Evolutionary conservation across 192 early-diverging fungal genomes (phyloP).

Genomic region (Coemansia asiatica): DNA sequence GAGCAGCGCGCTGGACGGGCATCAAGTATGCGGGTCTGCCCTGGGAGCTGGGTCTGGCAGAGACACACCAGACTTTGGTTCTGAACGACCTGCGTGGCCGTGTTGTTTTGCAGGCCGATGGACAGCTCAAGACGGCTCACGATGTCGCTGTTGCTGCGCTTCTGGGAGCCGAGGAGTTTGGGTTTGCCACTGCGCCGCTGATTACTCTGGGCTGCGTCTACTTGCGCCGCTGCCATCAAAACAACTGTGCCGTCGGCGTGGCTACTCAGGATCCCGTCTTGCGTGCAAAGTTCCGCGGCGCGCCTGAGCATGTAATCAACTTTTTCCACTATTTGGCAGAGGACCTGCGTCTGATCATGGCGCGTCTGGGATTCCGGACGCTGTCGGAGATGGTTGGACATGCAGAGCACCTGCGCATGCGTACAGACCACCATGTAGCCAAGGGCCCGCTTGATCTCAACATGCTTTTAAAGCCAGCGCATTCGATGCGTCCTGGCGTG

Average conservation of each 20-base stretch:
- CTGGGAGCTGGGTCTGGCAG: constrained; percentile 98
- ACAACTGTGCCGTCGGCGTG: constrained; percentile 97
- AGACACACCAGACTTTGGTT: constrained; percentile 98
- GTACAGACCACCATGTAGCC: constrained; percentile 60
- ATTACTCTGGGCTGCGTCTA: constrained; percentile 96
- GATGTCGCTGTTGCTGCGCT: constrained; percentile 97
- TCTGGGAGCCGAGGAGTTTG: constrained; percentile 98
- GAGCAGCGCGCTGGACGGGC: constrained; percentile 95
- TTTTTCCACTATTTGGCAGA: constrained; percentile 98
- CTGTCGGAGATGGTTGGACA: constrained; percentile 97
- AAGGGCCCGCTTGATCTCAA: constrained; percentile 88
- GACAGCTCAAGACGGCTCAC: constrained; percentile 95
- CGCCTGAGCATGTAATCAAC: constrained; percentile 96
- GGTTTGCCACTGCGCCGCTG: constrained; percentile 97
- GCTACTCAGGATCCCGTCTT: constrained; percentile 95
- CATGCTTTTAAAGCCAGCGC: constrained; percentile 86
- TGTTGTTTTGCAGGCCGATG: constrained; percentile 96
- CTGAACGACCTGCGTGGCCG: constrained; percentile 95
- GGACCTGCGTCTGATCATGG: constrained; percentile 91
- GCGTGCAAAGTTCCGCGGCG: constrained; percentile 90
- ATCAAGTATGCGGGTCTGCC: constrained; percentile 98
- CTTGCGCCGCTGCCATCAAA: constrained; percentile 89
- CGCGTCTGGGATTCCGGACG: constrained; percentile 86
- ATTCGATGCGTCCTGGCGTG: constrained; percentile 81
- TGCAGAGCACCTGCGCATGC: constrained; percentile 80